phyloP scores from a whole-genome alignment of 1,284 basidiomycete genomes.

The Austroboletus rostrupii region DNA sequence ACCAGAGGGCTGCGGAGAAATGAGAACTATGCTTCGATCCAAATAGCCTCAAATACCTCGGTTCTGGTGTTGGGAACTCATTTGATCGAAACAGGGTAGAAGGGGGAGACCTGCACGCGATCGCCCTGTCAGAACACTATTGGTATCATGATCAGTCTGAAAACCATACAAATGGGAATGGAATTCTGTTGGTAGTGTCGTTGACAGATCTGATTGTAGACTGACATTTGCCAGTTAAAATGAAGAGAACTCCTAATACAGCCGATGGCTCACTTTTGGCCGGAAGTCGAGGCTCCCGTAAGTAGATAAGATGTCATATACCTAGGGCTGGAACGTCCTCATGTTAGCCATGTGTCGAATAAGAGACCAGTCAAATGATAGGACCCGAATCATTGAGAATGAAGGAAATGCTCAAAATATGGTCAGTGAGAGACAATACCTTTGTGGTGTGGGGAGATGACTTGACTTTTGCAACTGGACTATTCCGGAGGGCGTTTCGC shows the following conservation, averaged over 20 bases:
- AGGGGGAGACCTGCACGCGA: constrained; percentile 14
- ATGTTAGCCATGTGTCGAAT: constrained; percentile 8
- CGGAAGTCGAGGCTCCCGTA: constrained; percentile 41
- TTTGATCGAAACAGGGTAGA: constrained; percentile 26
- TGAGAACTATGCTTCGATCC: constrained; percentile 9
- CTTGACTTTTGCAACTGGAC: constrained; percentile 11
- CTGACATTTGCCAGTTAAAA: constrained; percentile 7
- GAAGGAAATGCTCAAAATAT: not conserved
- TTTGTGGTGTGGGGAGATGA: constrained; percentile 29
- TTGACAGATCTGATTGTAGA: constrained; percentile 7
- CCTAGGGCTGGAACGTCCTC: constrained; percentile 39
- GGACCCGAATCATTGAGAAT: not conserved
- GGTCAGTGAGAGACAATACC: constrained; percentile 8
- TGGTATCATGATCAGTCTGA: not conserved
- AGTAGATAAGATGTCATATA: constrained; percentile 45
- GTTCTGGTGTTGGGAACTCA: constrained; percentile 52
- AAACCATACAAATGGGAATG: constrained; percentile 16
- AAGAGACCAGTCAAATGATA: constrained; percentile 1
- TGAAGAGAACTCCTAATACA: not conserved
- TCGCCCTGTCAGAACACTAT: constrained; percentile 2
- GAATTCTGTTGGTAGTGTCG: constrained; percentile 21
- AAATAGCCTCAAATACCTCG: constrained; percentile 32
- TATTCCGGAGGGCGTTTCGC: constrained; percentile 8
- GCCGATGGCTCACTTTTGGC: constrained; percentile 34
- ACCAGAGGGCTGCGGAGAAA: constrained; percentile 20